Percentiles rank a stretch among this genome's conserved stretches.
These are phyloP conservation scores for Hirsutella thompsonii DNA, from an alignment of 2,329 filamentous ascomycete species.

Conservation along the genomic window DNA sequence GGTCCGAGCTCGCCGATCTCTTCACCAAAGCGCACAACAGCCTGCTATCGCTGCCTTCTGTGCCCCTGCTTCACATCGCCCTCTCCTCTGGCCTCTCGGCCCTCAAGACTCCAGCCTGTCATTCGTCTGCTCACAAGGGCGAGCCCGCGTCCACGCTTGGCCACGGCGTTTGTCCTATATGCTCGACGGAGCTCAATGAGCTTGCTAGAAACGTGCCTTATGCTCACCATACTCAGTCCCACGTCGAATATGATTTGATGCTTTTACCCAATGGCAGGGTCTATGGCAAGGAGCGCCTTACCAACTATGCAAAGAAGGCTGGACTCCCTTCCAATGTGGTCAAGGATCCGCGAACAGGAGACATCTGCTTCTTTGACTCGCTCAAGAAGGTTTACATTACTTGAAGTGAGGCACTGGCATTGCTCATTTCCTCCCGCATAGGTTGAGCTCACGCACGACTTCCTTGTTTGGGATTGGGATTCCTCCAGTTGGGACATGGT, in stretches of 20 bases:
- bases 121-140: constrained; percentile 43
- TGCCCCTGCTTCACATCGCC: constrained; percentile 80
- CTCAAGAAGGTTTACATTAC: constrained; percentile 89
- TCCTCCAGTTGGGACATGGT: too few species aligned
- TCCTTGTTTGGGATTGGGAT: too few species aligned
- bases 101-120: constrained; percentile 89
- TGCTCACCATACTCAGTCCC: constrained; percentile 87
- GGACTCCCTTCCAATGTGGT: constrained; percentile 54
- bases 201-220: constrained; percentile 83
- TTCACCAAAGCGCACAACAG: constrained; percentile 81
- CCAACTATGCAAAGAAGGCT: constrained; percentile 68
- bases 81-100: constrained; percentile 84
- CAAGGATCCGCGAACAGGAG: constrained; percentile 66
- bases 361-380: constrained; percentile 46
- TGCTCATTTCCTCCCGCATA: too few species aligned
- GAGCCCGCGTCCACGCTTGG: constrained; percentile 33
- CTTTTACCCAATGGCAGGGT: constrained; percentile 79
- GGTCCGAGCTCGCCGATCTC: constrained; percentile 61
- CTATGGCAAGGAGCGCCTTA: constrained; percentile 63
- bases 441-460: too few species aligned
- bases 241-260: constrained; percentile 76
- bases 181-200: constrained; percentile 87
- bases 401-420: too few species aligned
- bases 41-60: constrained; percentile 68
- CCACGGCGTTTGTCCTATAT: constrained; percentile 83